These are phyloP conservation scores for Tricholoma matsutake DNA, from an alignment of 768 basidiomycete genomes.

Conservation along the genomic window DNA sequence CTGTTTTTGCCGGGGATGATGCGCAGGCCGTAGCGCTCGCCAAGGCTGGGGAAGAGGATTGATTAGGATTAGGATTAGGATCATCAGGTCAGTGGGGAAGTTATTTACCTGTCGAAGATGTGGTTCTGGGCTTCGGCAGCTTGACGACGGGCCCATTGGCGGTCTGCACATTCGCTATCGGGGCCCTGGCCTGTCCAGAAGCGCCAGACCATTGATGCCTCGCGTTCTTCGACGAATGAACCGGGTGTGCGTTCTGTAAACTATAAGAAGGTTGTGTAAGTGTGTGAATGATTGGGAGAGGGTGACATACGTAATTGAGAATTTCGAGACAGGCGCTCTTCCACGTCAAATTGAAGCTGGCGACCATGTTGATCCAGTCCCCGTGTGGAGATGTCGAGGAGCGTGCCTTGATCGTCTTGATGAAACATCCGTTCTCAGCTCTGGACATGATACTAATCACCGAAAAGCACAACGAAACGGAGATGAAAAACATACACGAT, in stretches of 20 bases:
- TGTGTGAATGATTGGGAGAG: neutral
- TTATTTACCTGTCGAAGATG: constrained; percentile 67
- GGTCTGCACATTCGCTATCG: constrained; percentile 45
- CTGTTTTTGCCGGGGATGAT: constrained; percentile 79
- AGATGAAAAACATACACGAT: constrained; percentile 56
- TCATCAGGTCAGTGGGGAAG: neutral
- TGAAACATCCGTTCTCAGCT: constrained; percentile 87
- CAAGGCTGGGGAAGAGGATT: constrained; percentile 53
- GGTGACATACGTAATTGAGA: constrained; percentile 68
- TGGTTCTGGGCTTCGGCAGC: constrained; percentile 92
- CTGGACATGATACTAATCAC: constrained; percentile 27
- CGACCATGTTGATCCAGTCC: constrained; percentile 79
- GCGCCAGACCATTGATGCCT: constrained; percentile 81
- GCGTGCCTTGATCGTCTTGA: constrained; percentile 46
- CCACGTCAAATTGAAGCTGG: constrained; percentile 78
- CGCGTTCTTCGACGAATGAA: constrained; percentile 79
- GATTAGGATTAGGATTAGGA: neutral
- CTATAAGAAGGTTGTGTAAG: constrained; percentile 32
- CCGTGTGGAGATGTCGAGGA: constrained; percentile 19
- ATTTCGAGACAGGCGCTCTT: constrained; percentile 80
- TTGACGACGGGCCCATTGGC: constrained; percentile 81
- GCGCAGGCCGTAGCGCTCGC: constrained; percentile 78
- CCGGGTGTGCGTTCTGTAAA: constrained; percentile 88
- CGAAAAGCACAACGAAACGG: neutral
- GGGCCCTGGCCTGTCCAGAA: constrained; percentile 61